Base-by-base conservation (phyloP, 805 yeast genomes). In the Zygosaccharomyces siamensis region DNA sequence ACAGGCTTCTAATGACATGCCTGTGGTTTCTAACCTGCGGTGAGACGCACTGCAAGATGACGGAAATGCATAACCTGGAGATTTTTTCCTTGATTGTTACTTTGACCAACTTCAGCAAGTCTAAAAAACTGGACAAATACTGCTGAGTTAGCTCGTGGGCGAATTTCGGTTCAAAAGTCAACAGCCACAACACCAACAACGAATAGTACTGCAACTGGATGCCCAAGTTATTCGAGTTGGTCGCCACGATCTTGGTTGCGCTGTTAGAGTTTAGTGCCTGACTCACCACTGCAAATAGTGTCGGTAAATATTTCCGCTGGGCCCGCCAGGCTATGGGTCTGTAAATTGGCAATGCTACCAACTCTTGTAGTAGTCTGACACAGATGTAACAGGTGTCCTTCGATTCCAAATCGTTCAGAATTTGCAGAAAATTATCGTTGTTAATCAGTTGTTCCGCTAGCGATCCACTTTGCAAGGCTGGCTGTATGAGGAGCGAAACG, bases 31-130 rank as follows among this genome's bases (percentile, higher is more conserved):
- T 54, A 53, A 63, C 62, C 58, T 70, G 56, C 58, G 60, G 58
- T 6, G 70, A 62, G 44, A 83, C 71, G 43, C 85, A 72, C 61
- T 86, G 86, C 59, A 80, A 70, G 55, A 90, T 72, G 36, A 85
- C 80, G 1, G 95, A 83, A 24, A 89, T 75, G n/a, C 93, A 76
- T 39, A 93, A 73, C 63, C 99, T 78, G 28, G 89, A 86, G 47
- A 93, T 81, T 72, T 93, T 93, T 70, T 90, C 95, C 72, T 93
- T 93, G 56, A 92, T 86, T 1, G 97, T 87, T 49, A 81, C 80
- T 63, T 85, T 86, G 26, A 89, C 80, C 42, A 87, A 74, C 35
- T 69, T 68, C 52, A 78, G 67, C 60, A 66, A 71, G 53, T 59
- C 67, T 46, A 60, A 61, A 53, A 74, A 70, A 76, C 75, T 66